phyloP scores from a whole-genome alignment of 768 basidiomycete genomes.

The Leucocoprinus leucothites region DNA sequence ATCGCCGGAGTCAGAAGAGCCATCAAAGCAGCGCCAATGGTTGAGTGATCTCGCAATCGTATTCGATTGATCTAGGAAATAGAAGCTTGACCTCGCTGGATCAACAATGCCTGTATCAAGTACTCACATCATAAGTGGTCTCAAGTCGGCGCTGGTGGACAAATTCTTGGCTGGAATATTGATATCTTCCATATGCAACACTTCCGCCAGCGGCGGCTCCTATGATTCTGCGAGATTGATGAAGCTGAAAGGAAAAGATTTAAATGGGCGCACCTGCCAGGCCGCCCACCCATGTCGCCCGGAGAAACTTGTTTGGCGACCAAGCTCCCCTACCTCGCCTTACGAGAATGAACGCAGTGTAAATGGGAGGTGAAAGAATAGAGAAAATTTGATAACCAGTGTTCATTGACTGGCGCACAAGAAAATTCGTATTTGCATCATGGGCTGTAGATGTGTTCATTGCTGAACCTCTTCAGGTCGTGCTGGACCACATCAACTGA shows the following conservation, averaged over 20 bases:
- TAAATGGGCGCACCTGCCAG: conserved; percentile 40
- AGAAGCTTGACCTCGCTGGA: not conserved
- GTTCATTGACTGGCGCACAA: conserved; percentile 61
- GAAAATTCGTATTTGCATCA: conserved; percentile 58
- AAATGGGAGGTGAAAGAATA: conserved; percentile 58
- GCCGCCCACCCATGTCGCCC: conserved; percentile 74
- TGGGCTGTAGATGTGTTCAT: conserved; percentile 27
- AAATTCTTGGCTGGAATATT: conserved; percentile 45
- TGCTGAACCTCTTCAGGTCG: not conserved
- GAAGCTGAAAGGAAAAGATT: not conserved
- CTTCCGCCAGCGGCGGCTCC: conserved; percentile 52
- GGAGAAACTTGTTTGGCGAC: conserved; percentile 58
- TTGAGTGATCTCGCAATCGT: conserved; percentile 71
- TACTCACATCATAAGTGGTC: conserved; percentile 55
- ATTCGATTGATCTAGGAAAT: conserved; percentile 47
- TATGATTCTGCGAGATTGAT: conserved; percentile 19
- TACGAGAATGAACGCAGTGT: conserved; percentile 48
- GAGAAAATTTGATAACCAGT: conserved; percentile 70
- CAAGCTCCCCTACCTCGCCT: conserved; percentile 55
- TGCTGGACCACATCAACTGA: too few species aligned
- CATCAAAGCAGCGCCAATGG: conserved; percentile 65
- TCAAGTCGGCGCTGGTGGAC: conserved; percentile 48
- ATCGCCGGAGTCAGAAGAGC: conserved; percentile 65
- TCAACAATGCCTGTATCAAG: not conserved
- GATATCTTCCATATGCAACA: conserved; percentile 59